Evolutionary conservation across 805 yeast species (phyloP).

Genomic region (Novakomyces olei): DNA sequence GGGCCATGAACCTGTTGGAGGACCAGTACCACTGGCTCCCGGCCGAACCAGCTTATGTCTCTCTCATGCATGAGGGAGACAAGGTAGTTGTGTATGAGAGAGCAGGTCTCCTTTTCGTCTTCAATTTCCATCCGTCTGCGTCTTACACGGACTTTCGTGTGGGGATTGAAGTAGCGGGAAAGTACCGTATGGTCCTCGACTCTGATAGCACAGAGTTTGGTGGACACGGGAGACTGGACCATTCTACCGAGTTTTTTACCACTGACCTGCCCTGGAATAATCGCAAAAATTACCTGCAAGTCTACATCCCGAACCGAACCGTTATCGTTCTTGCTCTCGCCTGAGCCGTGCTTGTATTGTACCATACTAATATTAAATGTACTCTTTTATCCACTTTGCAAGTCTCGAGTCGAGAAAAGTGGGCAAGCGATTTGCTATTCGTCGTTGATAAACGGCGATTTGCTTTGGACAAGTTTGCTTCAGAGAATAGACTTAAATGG

Average conservation of each 20-base stretch:
- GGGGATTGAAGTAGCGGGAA: constrained; percentile 69
- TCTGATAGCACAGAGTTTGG: constrained; percentile 53
- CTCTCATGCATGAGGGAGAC: constrained; percentile 72
- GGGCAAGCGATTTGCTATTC: too few relatives aligned
- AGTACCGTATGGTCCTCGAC: constrained; percentile 50
- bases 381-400: too few relatives aligned
- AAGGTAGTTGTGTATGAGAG: constrained; percentile 78
- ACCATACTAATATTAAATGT: too few relatives aligned
- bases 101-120: constrained; percentile 60
- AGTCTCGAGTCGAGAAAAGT: too few relatives aligned
- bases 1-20: constrained; percentile 64
- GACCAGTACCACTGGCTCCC: constrained; percentile 46
- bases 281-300: constrained; percentile 53
- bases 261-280: constrained; percentile 61
- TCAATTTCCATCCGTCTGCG: constrained; percentile 92
- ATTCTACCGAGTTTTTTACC: constrained; percentile 40
- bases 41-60: constrained; percentile 58
- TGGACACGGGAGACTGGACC: constrained; percentile 43
- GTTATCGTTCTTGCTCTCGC: constrained; percentile 36
- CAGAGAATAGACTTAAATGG: too few relatives aligned
- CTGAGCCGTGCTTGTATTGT: too few relatives aligned
- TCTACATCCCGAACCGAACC: constrained; percentile 58
- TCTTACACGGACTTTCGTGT: constrained; percentile 71
- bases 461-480: too few relatives aligned
- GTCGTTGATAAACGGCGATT: too few relatives aligned